Evolutionary conservation across 2,329 filamentous ascomycete genomes (phyloP).

Genomic region (Alternaria sp.): DNA sequence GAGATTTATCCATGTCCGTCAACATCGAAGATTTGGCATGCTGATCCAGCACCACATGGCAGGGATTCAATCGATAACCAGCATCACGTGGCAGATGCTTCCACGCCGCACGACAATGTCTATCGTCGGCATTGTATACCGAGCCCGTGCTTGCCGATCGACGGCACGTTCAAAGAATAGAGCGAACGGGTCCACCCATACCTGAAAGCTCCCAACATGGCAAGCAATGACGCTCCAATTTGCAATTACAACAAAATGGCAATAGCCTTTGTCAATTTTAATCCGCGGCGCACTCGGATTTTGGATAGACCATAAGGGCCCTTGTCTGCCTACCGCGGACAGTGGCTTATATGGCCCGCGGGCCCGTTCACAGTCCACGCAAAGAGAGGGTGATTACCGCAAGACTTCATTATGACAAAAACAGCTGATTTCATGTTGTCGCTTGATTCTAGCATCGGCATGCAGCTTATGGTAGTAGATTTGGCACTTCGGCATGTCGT

Average conservation of each 20-base stretch:
- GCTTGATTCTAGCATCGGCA: slow-evolving; percentile 12
- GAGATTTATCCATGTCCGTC: not conserved
- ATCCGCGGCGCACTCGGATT: not conserved
- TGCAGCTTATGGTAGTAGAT: not conserved
- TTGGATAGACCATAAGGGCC: not conserved
- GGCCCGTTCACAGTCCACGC: not conserved
- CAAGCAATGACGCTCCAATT: slow-evolving; percentile 1
- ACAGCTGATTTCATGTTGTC: not conserved
- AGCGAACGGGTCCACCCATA: slow-evolving; percentile 5
- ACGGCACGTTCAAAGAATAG: not conserved
- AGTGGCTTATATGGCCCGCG: not conserved
- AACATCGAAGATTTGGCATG: slow-evolving; percentile 13
- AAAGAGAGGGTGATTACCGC: not conserved
- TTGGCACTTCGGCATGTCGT: slow-evolving; percentile 3
- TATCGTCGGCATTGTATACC: slow-evolving; percentile 1
- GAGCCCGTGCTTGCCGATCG: slow-evolving; percentile 3
- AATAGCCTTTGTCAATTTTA: not conserved
- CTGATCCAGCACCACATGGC: slow-evolving; percentile 1
- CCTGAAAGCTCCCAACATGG: slow-evolving; percentile 1
- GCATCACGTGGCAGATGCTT: not conserved
- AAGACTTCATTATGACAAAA: not conserved
- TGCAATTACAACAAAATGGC: not conserved
- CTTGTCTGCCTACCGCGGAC: not conserved
- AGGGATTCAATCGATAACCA: not conserved
- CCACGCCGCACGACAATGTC: not conserved